Percentiles rank a stretch among this genome's conserved stretches.
Evolutionary conservation across 2,329 filamentous ascomycete species (phyloP).

Genomic region (Penicillium sp.): DNA sequence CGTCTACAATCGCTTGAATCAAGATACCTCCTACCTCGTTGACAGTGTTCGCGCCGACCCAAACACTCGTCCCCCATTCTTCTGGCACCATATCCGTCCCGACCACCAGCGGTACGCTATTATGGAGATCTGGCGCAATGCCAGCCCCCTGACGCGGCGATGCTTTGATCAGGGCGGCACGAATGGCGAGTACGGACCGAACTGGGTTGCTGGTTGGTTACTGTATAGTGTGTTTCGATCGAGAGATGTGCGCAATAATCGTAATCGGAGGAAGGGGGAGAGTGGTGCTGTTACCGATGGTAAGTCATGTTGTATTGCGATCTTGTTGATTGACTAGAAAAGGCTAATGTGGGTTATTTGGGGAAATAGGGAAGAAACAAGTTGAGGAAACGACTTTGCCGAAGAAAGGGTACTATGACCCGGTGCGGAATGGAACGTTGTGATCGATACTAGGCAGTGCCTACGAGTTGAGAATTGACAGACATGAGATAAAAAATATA

Average conservation of each 20-base stretch:
- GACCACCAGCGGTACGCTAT: slow-evolving; percentile 44
- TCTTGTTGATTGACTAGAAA: not conserved
- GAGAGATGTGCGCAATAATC: slow-evolving; percentile 47
- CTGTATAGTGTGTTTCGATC: slow-evolving; percentile 50
- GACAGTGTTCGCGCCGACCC: slow-evolving; percentile 41
- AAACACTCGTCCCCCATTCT: slow-evolving; percentile 41
- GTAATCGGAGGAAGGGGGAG: slow-evolving; percentile 42
- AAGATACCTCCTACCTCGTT: slow-evolving; percentile 40
- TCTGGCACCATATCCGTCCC: slow-evolving; percentile 48
- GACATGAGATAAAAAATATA: not conserved
- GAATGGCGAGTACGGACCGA: slow-evolving; percentile 45
- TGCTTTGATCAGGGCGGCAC: slow-evolving; percentile 43
- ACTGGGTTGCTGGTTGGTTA: slow-evolving; percentile 49
- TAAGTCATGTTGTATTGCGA: not conserved
- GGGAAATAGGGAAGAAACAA: slow-evolving; percentile 24
- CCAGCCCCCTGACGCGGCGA: slow-evolving; percentile 37
- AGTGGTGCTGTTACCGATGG: slow-evolving; percentile 9
- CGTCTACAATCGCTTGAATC: slow-evolving; percentile 44
- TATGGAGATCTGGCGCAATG: slow-evolving; percentile 43
- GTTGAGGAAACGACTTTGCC: slow-evolving; percentile 24
- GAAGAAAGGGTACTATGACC: slow-evolving; percentile 42
- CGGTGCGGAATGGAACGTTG: slow-evolving; percentile 39
- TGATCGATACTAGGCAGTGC: slow-evolving; percentile 8
- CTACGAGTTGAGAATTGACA: not conserved
- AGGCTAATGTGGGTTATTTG: not conserved